Base-by-base conservation (phyloP, 495 filamentous ascomycete species). In the Aspergillus ellipticus region DNA sequence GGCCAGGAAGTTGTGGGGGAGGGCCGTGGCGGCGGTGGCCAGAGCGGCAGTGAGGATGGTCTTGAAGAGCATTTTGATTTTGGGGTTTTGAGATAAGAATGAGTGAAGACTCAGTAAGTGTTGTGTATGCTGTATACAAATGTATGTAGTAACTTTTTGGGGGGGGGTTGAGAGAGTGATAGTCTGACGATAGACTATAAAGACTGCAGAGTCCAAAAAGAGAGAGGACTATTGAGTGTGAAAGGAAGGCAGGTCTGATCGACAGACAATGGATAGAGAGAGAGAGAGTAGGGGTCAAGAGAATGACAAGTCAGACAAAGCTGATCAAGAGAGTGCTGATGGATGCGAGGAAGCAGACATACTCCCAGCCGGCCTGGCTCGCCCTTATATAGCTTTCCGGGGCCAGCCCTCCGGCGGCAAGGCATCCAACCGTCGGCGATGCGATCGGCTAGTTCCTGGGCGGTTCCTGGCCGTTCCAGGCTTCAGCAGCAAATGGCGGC, bases 61-160 rank as follows among this genome's bases (percentile, higher is more conserved):
- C 68, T 76, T 76, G 64, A 78, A 77, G 64, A 77, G 67, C 73
- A 74, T 78, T 64, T 71, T 78, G 71, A 71, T 43, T 57, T 26
- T 29, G 47, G 51, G 24, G 39, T 42, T 33, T 54, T 41, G 41
- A 47, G 56, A 50, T 43, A 24, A 19, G 22, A 28, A 31, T 28
- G 8, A 53, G 53, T 37, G 62, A 55, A 58, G 51, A 58, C 21
- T 68, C 26, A n/a, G n/a, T n/a, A n/a, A n/a, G n/a, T 42, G 24
- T 28, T 3, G 3, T 28, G 7, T 28, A 7, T 28, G 3, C 24
- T 28, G 24, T 4, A 28, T 28, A 28, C 7, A n/a, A n/a, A n/a
- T n/a, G n/a, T n/a, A n/a, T n/a, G n/a, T n/a, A n/a, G 24, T 28
- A 28, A 28, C 24, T 28, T 28, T 28, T 28, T 28, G n/a, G n/a